Evolutionary conservation across 192 early-diverging fungal genomes (phyloP).

Genomic region (Umbelopsis sp.): DNA sequence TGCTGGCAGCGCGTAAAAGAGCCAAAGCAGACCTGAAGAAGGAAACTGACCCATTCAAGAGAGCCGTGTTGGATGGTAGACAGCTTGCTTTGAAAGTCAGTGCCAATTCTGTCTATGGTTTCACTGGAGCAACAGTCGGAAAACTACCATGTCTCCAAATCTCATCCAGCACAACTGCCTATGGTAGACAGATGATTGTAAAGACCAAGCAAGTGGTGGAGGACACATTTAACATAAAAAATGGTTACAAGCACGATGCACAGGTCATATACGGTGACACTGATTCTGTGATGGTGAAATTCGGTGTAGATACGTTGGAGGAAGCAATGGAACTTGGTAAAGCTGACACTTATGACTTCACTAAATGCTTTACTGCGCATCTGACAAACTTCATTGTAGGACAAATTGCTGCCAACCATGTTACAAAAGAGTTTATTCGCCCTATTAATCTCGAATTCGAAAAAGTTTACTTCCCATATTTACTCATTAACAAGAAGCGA

Average conservation of each 20-base stretch:
- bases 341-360: neutral
- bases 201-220: slow-evolving; percentile 85
- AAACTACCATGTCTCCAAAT: slow-evolving; percentile 92
- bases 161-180: slow-evolving; percentile 91
- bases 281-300: slow-evolving; percentile 99
- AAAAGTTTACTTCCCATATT: slow-evolving; percentile 98
- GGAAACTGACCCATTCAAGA: slow-evolving; percentile 94
- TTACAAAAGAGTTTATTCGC: slow-evolving; percentile 82
- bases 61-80: slow-evolving; percentile 92
- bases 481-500: slow-evolving; percentile 98
- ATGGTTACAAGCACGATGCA: slow-evolving; percentile 88
- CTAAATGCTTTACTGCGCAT: too few species aligned
- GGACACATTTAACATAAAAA: slow-evolving; percentile 76
- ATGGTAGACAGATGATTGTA: slow-evolving; percentile 96
- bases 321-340: slow-evolving; percentile 86
- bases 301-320: slow-evolving; percentile 78
- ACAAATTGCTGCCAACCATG: slow-evolving; percentile 80
- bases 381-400: slow-evolving; percentile 36
- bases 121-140: slow-evolving; percentile 93
- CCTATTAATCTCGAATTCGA: slow-evolving; percentile 99
- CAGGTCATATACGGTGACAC: slow-evolving; percentile 98
- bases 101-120: slow-evolving; percentile 97
- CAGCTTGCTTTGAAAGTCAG: slow-evolving; percentile 95
- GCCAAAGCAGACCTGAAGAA: slow-evolving; percentile 95
- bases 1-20: slow-evolving; percentile 88